These are phyloP conservation scores for Aspergillus sp. DNA, from an alignment of 2,329 filamentous ascomycete species.

Conservation along the genomic window DNA sequence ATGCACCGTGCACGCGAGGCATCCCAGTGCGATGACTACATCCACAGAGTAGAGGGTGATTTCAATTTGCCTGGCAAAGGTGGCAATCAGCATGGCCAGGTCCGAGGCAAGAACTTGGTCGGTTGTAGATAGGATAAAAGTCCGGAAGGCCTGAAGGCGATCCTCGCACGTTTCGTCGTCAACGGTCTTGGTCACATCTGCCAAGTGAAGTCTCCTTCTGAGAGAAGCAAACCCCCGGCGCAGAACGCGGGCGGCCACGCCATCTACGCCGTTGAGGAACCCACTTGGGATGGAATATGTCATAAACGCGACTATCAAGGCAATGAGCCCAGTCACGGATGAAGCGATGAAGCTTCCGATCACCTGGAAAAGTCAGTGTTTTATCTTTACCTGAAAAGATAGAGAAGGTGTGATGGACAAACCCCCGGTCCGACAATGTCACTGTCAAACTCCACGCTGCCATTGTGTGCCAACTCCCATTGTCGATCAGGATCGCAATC, in stretches of 20 bases:
- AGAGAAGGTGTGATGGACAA: no score
- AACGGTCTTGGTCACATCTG: not conserved
- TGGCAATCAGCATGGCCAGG: not conserved
- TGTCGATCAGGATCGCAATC: not conserved
- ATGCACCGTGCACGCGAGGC: not conserved
- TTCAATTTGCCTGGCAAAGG: not conserved
- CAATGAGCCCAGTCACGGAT: not conserved
- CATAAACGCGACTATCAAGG: not conserved
- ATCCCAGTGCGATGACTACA: not conserved
- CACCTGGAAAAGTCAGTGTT: not conserved
- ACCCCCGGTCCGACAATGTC: constrained; percentile 8
- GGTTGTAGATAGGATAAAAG: not conserved
- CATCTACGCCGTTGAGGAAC: not conserved
- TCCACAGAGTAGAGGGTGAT: not conserved
- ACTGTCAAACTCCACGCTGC: constrained; percentile 1
- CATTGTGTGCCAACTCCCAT: not conserved
- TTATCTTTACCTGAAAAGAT: no score
- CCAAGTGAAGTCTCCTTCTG: no score
- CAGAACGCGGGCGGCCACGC: not conserved
- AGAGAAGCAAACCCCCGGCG: not conserved
- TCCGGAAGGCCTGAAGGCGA: not conserved
- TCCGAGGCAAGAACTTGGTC: not conserved
- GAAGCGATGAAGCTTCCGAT: not conserved
- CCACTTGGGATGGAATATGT: not conserved
- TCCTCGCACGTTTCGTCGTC: not conserved